Evolutionary conservation across 1,139 yeast genomes (phyloP).

Genomic region (Zygosaccharomyces pseudobailii): DNA sequence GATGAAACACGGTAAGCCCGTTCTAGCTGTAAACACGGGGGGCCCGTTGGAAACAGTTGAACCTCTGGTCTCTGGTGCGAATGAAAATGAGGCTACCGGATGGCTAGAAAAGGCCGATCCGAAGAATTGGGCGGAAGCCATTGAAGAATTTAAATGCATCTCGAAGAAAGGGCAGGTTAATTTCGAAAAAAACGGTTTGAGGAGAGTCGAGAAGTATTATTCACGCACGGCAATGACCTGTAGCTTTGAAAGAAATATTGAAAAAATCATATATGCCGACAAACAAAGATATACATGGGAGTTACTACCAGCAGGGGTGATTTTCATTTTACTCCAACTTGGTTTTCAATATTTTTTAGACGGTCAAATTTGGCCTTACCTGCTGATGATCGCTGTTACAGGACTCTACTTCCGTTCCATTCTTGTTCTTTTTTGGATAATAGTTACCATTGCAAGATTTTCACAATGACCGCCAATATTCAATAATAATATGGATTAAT

Average conservation of each 20-base stretch:
- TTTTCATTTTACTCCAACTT: slow-evolving; percentile 16
- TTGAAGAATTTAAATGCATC: slow-evolving; percentile 42
- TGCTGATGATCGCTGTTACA: slow-evolving; percentile 16
- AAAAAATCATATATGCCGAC: slow-evolving; percentile 24
- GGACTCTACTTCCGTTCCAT: slow-evolving; percentile 15
- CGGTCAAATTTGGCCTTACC: slow-evolving; percentile 18
- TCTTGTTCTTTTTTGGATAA: slow-evolving; percentile 10
- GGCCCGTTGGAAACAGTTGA: slow-evolving; percentile 87
- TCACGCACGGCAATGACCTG: slow-evolving; percentile 60
- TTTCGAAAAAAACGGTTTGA: slow-evolving; percentile 49
- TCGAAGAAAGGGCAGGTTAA: slow-evolving; percentile 31
- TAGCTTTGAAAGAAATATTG: slow-evolving; percentile 42
- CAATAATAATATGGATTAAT: background rate
- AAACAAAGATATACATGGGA: slow-evolving; percentile 20
- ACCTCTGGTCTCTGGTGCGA: slow-evolving; percentile 36
- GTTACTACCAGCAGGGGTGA: slow-evolving; percentile 12
- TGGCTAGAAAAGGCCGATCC: slow-evolving; percentile 58
- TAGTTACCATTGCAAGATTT: background rate
- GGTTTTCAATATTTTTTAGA: slow-evolving; percentile 17
- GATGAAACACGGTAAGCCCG: slow-evolving; percentile 79
- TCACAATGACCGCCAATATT: background rate
- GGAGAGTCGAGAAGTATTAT: slow-evolving; percentile 49
- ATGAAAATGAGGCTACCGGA: slow-evolving; percentile 61
- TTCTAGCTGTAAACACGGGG: slow-evolving; percentile 80
- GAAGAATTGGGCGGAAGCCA: slow-evolving; percentile 58